Evolutionary conservation across 805 yeast species (phyloP), one percentile per base, ranked within the genome.

Genomic region (Saturnispora quitensis): DNA sequence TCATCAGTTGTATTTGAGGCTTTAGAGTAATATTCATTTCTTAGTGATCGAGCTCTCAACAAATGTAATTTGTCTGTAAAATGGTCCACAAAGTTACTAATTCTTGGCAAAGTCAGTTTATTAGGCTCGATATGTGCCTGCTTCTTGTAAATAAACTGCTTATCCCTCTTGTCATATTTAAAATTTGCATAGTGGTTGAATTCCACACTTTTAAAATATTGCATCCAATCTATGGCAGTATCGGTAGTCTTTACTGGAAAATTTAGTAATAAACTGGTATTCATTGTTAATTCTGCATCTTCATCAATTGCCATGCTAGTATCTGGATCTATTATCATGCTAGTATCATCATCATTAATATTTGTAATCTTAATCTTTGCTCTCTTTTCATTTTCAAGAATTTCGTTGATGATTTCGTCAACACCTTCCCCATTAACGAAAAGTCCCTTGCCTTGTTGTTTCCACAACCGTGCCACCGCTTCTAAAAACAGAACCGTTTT

Each of bases 391-490:
- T 53, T 54, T 45, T 53, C 54, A 12, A 54, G 34, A 27, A 58
- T 58, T 57, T 89, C 96, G 47, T 74, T 74, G 15, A 90, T 71
- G 2, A 91, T 81, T 36, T 76, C 77, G 1, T 68, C 65, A 15
- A 89, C 73, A 3, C 87, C 84, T 3, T 75, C 79, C 3, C 90
- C 89, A 60, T 89, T 96, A 2, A 91, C 73, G 58, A 91, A 91
- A 7, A 89, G 61, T 0, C 97, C 97, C 43, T 91, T 73, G 51
- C 88, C 96, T 61, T 89, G 96, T 45, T 80, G 86, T 60, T 89
- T 89, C 98, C 98, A 91, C 3, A 78, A 59, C 38, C 76, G 72
- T 3, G 95, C 97, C 17, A 91, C 75, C 8, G 81, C 83, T 61
- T 93, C 98, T 24, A 91, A 63, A 57, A 81, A 77, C 49, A 70